phyloP scores from a whole-genome alignment of 495 filamentous ascomycete species.

The Extremus antarcticus region DNA sequence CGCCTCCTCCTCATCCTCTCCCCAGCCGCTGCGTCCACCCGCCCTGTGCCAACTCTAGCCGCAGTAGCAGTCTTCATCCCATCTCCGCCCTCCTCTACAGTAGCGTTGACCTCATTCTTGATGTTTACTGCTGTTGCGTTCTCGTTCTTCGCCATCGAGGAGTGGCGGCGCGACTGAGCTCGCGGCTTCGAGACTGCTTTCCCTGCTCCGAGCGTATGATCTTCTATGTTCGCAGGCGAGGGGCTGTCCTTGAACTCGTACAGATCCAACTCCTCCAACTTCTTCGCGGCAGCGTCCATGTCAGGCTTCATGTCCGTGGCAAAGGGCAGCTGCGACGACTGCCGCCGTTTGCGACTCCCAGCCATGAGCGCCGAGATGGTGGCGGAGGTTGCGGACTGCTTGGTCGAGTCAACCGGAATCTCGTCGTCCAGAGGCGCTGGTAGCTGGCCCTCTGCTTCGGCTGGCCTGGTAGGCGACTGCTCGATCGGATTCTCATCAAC shows the following conservation, averaged over 20 bases:
- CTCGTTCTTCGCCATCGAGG: too few relatives aligned
- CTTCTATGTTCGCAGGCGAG: too few relatives aligned
- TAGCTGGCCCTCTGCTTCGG: neutral
- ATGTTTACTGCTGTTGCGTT: too few relatives aligned
- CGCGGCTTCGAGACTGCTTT: too few relatives aligned
- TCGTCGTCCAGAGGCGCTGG: neutral
- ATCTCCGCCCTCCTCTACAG: neutral
- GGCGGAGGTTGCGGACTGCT: conserved; percentile 7
- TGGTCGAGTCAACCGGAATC: neutral
- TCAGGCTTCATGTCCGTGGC: neutral
- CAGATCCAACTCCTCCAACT: conserved; percentile 23
- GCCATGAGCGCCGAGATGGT: conserved; percentile 17
- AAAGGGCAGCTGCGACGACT: neutral
- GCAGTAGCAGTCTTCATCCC: too few relatives aligned
- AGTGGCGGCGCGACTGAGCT: too few relatives aligned
- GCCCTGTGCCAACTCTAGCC: neutral
- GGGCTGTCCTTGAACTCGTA: conserved; percentile 31
- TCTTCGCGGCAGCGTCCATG: conserved; percentile 6
- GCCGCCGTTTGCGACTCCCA: neutral
- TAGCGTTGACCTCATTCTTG: neutral
- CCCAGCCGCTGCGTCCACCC: neutral
- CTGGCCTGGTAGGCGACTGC: too few relatives aligned
- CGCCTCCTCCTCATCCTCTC: neutral
- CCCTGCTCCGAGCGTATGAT: too few relatives aligned
- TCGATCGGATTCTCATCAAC: neutral